Evolutionary conservation across 495 filamentous ascomycete species (phyloP), one percentile per base, ranked within the genome.

Genomic region (Neurospora sp.): DNA sequence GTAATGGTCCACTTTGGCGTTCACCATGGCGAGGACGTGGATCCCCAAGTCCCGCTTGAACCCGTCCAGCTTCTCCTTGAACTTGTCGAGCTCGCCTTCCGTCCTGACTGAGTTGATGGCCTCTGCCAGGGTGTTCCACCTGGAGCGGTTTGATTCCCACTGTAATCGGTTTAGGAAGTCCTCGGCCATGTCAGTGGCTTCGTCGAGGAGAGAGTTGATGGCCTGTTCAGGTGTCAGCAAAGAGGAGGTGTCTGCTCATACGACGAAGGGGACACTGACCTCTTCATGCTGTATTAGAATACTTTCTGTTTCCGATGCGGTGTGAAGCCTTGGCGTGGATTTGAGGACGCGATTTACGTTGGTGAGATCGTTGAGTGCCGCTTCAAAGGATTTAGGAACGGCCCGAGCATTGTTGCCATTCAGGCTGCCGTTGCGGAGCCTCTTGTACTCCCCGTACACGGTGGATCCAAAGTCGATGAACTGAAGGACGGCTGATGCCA

Each of bases 401-500:
- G 28, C 54, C 28, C 54, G 54, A 36, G 54, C 13, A 66, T 66
- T 66, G 54, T 15, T 62, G 54, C 54, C 24, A 62, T 62, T 17
- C 24, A 15, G 54, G 54, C 54, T 62, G 54, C 54, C 54, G 28
- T 34, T 66, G 28, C 54, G 54, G 28, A 66, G 54, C 28, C 54
- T 66, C 9, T 66, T 66, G 54, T 66, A 34, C 54, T 66, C 54
- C 54, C 54, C 54, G 54, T 66, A 66, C 54, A 34, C 28, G 54
- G 54, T 66, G 4, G 54, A 66, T 19, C 69, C 39, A 34, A 74
- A 74, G 38, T 76, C 74, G 24, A 74, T 42, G 70, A 76, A 76
- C 43, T 76, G 72, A 21, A 76, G 24, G 13, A 76, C 74, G 19
- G 73, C 73, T 38, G 74, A 70, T 4, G 74, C 74, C 13, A 76